Evolutionary conservation across 75 land plant species (phyloP).

Genomic region (Pseudotsuga menziesii): DNA sequence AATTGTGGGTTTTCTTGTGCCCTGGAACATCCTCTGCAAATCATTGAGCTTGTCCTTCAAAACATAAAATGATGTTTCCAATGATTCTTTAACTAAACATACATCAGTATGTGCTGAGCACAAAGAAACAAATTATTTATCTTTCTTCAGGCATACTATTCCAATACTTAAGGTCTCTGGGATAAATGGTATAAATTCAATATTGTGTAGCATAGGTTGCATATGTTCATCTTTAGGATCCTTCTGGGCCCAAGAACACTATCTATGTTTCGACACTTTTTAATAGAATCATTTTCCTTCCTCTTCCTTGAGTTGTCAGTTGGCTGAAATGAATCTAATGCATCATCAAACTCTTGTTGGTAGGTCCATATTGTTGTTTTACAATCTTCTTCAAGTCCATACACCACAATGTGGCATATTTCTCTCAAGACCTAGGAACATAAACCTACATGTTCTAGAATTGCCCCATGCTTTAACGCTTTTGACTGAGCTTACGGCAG

Average conservation of each 20-base stretch:
- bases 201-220: slow-evolving; percentile 35
- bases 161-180: slow-evolving; percentile 57
- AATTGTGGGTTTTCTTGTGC: slow-evolving; percentile 6
- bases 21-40: slow-evolving; percentile 13
- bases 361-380: slow-evolving; percentile 89
- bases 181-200: slow-evolving; percentile 61
- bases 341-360: slow-evolving; percentile 31
- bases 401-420: slow-evolving; percentile 45
- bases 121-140: slow-evolving; percentile 68
- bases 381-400: slow-evolving; percentile 77
- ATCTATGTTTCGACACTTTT: slow-evolving; percentile 48
- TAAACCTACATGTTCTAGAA: slow-evolving; percentile 40
- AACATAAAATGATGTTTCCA: slow-evolving; percentile 58
- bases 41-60: slow-evolving; percentile 46
- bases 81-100: slow-evolving; percentile 95
- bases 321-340: slow-evolving; percentile 59
- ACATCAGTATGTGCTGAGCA: slow-evolving; percentile 78
- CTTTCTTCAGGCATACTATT: slow-evolving; percentile 33
- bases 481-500: slow-evolving; percentile 20
- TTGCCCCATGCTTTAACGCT: not conserved
- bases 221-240: slow-evolving; percentile 38
- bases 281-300: slow-evolving; percentile 46
- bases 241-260: slow-evolving; percentile 55
- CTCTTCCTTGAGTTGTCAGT: slow-evolving; percentile 38
- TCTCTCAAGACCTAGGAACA: slow-evolving; percentile 43